Evolutionary conservation across 805 yeast genomes (phyloP).

Genomic region (Wickerhamomyces queroliae): DNA sequence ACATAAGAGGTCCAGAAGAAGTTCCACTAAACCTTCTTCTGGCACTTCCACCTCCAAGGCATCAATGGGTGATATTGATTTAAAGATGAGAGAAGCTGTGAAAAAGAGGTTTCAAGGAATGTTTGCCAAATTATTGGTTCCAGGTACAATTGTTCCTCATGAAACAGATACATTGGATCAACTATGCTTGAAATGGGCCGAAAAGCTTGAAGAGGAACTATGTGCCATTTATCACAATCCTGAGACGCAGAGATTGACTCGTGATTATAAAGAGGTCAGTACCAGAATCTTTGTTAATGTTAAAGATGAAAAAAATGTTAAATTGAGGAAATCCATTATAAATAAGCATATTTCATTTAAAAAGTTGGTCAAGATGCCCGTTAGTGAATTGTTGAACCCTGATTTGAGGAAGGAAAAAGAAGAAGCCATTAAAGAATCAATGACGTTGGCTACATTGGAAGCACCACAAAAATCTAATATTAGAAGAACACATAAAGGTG

Average conservation of each 20-base stretch:
- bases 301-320: slow-evolving; percentile 49
- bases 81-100: slow-evolving; percentile 31
- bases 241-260: slow-evolving; percentile 16
- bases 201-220: slow-evolving; percentile 45
- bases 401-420: slow-evolving; percentile 68
- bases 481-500: slow-evolving; percentile 84
- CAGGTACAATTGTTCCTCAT: slow-evolving; percentile 21
- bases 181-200: slow-evolving; percentile 40
- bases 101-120: slow-evolving; percentile 43
- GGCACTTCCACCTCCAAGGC: slow-evolving; percentile 1
- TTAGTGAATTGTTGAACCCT: slow-evolving; percentile 74
- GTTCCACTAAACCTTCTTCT: background rate
- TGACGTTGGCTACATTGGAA: slow-evolving; percentile 62
- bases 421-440: slow-evolving; percentile 61
- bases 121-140: slow-evolving; percentile 36
- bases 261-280: slow-evolving; percentile 55
- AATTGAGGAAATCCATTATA: slow-evolving; percentile 53
- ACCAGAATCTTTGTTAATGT: slow-evolving; percentile 60
- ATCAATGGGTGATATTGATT: slow-evolving; percentile 8
- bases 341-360: slow-evolving; percentile 46
- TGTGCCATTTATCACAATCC: slow-evolving; percentile 30
- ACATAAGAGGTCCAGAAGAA: background rate
- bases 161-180: slow-evolving; percentile 26
- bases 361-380: slow-evolving; percentile 57
- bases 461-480: slow-evolving; percentile 56